phyloP scores from a whole-genome alignment of 257 asterid genomes.

The Solanum rostratum region DNA sequence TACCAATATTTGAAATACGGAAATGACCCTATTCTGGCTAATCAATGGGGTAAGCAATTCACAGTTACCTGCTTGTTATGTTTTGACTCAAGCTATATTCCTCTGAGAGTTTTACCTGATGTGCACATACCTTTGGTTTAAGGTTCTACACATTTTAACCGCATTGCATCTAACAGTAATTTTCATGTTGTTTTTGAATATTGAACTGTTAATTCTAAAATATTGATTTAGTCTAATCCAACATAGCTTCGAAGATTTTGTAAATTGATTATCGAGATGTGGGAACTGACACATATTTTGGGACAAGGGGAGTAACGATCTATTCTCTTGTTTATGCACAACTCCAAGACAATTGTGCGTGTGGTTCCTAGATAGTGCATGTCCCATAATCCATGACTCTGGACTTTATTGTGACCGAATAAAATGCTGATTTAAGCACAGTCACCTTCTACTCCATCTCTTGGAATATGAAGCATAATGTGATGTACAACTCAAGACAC shows the following conservation, averaged over 20 bases:
- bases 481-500: neutral
- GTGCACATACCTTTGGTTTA: neutral
- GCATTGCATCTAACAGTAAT: neutral
- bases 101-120: neutral
- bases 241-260: neutral
- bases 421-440: neutral
- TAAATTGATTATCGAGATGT: neutral
- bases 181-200: neutral
- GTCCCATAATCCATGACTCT: neutral
- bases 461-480: neutral
- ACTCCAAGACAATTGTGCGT: neutral
- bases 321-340: neutral
- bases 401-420: neutral
- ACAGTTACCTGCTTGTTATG: neutral
- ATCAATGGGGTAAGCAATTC: conserved; percentile 57
- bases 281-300: neutral
- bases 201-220: neutral
- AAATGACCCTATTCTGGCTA: conserved; percentile 12
- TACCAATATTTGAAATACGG: conserved; percentile 27
- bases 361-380: neutral
- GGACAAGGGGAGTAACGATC: neutral
- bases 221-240: neutral
- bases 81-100: neutral
- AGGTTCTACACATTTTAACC: neutral
- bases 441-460: neutral